phyloP scores from a whole-genome alignment of 2,329 filamentous ascomycete species.

The Fusarium hostae region DNA sequence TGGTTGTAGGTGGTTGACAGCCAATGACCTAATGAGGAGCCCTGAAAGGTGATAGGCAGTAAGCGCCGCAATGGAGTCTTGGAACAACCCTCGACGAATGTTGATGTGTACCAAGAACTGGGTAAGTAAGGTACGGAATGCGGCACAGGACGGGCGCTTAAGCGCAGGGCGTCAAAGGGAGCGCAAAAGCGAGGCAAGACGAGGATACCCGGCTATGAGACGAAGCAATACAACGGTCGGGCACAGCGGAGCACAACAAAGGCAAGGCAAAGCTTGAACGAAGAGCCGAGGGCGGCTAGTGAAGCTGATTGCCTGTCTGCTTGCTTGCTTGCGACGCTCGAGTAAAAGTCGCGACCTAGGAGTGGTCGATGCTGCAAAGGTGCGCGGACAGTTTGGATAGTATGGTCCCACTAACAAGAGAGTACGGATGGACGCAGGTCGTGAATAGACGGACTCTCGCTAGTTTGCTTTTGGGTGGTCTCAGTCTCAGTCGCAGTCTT shows the following conservation, averaged over 20 bases:
- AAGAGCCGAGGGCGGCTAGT: constrained; percentile 31
- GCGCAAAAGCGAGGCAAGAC: constrained; percentile 16
- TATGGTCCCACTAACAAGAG: constrained; percentile 17
- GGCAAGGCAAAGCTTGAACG: constrained; percentile 6
- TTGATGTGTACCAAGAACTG: constrained; percentile 23
- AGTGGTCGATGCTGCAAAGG: constrained; percentile 36
- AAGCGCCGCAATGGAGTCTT: constrained; percentile 40
- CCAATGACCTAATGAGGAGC: constrained; percentile 34
- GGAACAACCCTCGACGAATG: constrained; percentile 32
- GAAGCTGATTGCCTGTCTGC: constrained; percentile 20
- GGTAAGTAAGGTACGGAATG: constrained; percentile 34
- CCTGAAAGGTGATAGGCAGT: constrained; percentile 20
- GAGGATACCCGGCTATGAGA: constrained; percentile 18
- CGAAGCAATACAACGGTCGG: constrained; percentile 23
- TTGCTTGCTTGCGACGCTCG: constrained; percentile 27
- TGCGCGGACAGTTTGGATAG: neutral
- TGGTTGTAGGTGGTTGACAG: constrained; percentile 4
- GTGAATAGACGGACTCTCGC: constrained; percentile 4
- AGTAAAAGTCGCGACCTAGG: constrained; percentile 23
- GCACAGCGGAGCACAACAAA: constrained; percentile 7
- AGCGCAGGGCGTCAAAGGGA: constrained; percentile 20
- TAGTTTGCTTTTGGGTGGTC: constrained; percentile 23
- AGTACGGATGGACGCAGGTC: neutral
- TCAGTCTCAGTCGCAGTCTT: constrained; percentile 24
- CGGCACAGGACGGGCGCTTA: constrained; percentile 39